phyloP scores from a whole-genome alignment of 805 yeast genomes.

The Lipomyces spencermartinsiae region DNA sequence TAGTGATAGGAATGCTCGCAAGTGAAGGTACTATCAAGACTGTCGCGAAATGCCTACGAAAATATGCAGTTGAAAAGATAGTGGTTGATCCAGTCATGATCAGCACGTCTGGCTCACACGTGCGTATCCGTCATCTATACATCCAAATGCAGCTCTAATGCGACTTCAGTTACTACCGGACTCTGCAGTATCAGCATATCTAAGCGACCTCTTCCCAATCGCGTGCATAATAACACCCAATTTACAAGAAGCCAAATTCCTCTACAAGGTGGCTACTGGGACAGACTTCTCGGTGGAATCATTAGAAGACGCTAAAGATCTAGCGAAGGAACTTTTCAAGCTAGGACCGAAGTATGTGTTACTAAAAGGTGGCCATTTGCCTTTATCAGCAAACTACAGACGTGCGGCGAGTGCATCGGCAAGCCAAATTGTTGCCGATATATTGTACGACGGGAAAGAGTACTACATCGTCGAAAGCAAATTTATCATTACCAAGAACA shows the following conservation, averaged over 20 bases:
- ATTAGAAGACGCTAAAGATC: conserved; percentile 51
- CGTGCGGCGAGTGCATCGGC: conserved; percentile 31
- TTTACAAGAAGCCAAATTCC: conserved; percentile 63
- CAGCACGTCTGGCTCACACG: conserved; percentile 73
- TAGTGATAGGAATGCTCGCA: conserved; percentile 63
- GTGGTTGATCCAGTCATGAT: conserved; percentile 86
- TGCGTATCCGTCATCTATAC: conserved; percentile 3
- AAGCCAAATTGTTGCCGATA: conserved; percentile 55
- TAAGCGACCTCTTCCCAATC: conserved; percentile 54
- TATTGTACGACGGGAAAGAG: conserved; percentile 55
- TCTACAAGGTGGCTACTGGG: conserved; percentile 43
- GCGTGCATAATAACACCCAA: conserved; percentile 80
- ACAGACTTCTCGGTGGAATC: conserved; percentile 41
- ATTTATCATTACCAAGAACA: conserved; percentile 56
- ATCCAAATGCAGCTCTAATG: not conserved
- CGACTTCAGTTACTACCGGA: conserved; percentile 54
- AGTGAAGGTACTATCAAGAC: conserved; percentile 60
- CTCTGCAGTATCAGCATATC: conserved; percentile 53
- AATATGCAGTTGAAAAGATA: conserved; percentile 48
- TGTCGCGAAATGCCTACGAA: conserved; percentile 49
- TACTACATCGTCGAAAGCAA: conserved; percentile 56
- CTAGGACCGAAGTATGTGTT: conserved; percentile 60
- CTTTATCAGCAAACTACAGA: conserved; percentile 30
- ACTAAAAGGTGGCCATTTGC: conserved; percentile 83
- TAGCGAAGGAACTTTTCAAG: conserved; percentile 52